Conservation (phyloP, 2,329 filamentous ascomycete species). For the Xylaria sp. region DNA sequence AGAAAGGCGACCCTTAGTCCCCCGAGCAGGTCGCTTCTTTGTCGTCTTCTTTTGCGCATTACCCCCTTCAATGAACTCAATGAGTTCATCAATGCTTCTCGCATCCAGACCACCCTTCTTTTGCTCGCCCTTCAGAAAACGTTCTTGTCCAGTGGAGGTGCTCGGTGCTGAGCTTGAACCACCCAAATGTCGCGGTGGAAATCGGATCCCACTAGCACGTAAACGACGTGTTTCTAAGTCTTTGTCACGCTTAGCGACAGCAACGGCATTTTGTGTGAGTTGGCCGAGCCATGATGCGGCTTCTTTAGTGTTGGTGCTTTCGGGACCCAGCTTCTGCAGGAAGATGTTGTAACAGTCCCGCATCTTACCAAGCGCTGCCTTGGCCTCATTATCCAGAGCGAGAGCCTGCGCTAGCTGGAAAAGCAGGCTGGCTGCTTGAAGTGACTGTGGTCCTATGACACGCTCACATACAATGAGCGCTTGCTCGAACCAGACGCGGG, state of each 20-base stretch:
- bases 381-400: conserved; percentile 94
- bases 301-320: conserved; percentile 98
- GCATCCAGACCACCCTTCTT: conserved; percentile 65
- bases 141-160: conserved; percentile 49
- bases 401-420: conserved; percentile 98
- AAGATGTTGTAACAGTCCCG: conserved; percentile 97
- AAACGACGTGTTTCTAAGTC: conserved; percentile 78
- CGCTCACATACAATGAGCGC: conserved; percentile 89
- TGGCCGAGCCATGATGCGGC: conserved; percentile 97
- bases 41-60: conserved; percentile 62
- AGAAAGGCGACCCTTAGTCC: conserved; percentile 64
- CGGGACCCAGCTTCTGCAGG: conserved; percentile 82
- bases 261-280: conserved; percentile 93
- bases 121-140: conserved; percentile 38
- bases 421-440: conserved; percentile 92
- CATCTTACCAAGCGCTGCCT: conserved; percentile 92
- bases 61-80: conserved; percentile 91
- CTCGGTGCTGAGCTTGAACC: conserved; percentile 59
- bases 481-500: conserved; percentile 95
- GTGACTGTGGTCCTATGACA: conserved; percentile 87
- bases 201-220: conserved; percentile 74
- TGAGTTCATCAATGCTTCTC: conserved; percentile 89
- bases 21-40: conserved; percentile 67
- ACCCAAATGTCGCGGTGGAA: conserved; percentile 72
- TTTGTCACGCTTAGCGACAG: conserved; percentile 93